Evolutionary conservation across 2,329 filamentous ascomycete genomes (phyloP), one percentile per base, ranked within the genome.

Genomic region (Sporothrix phasma): DNA sequence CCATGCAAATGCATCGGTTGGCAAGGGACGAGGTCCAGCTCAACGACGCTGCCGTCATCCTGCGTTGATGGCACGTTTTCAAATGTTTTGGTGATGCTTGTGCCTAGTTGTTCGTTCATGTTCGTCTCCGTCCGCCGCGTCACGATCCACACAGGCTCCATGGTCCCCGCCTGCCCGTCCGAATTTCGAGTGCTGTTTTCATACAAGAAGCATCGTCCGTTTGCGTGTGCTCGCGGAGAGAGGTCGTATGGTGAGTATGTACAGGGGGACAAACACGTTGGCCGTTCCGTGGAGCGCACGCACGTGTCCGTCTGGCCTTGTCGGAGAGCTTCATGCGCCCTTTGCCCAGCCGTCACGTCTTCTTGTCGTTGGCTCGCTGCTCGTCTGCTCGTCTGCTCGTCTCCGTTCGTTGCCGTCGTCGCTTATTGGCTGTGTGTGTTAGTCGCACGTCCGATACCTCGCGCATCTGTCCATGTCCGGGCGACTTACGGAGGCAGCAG

Each of bases 401-500:
- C n/a, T n/a, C n/a, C n/a, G 39, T 31, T 31, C 22, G 7, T 24
- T 8, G 41, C 34, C 37, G n/a, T n/a, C 8, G 22, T 62, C 45
- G 24, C 22, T 24, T 62, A 37, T 62, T 49, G 54, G 2, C 54
- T 58, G 37, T 10, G 22, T 8, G 13, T 10, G 54, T 58, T 24
- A 58, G 37, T 15, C 1, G 17, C 31, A 6, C 1, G 17, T 3
- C 15, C n/a, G n/a, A n/a, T n/a, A n/a, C n/a, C 11, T 24, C 3
- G 6, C 31, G 17, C 7, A 17, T 24, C 24, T 1, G 3, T 10
- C 8, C 1, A 11, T 17, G n/a, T 17, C n/a, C 31, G 4, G 17
- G 31, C 3, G 1, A 67, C 68, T 45, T 70, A 78, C 76, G 80
- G 78, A 73, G 82, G 82, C 66, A 85, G 77, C 63, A 86, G 76